Conservation (phyloP, 2,329 filamentous ascomycete genomes). For the Cladosporium sphaerospermum region DNA sequence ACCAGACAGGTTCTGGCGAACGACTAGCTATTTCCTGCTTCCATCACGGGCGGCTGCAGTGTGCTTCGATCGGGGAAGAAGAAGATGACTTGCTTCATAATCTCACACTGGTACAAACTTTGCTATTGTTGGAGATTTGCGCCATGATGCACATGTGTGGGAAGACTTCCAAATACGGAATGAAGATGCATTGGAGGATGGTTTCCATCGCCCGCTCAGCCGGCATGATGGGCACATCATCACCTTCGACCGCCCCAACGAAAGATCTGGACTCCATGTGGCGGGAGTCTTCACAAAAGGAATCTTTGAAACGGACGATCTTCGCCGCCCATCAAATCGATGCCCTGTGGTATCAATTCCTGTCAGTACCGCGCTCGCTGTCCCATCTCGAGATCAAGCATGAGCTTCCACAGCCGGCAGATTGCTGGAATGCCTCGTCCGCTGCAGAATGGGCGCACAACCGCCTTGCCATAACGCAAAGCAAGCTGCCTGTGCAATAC, state of each 20-base stretch:
- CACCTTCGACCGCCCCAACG: background rate
- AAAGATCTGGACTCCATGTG: slow-evolving; percentile 35
- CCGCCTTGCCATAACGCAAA: slow-evolving; percentile 16
- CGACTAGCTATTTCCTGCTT: slow-evolving; percentile 21
- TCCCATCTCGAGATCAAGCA: slow-evolving; percentile 42
- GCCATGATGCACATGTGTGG: slow-evolving; percentile 42
- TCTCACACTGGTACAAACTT: slow-evolving; percentile 32
- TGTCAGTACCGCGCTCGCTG: slow-evolving; percentile 33
- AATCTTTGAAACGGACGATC: slow-evolving; percentile 39
- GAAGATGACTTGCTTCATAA: slow-evolving; percentile 15
- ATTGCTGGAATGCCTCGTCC: slow-evolving; percentile 35
- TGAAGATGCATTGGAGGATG: slow-evolving; percentile 37
- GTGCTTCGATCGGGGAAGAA: background rate
- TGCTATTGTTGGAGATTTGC: slow-evolving; percentile 37
- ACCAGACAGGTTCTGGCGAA: background rate
- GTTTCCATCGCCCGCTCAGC: slow-evolving; percentile 32
- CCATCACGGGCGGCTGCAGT: slow-evolving; percentile 5
- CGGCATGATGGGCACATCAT: background rate
- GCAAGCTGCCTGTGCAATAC: background rate
- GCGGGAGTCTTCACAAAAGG: slow-evolving; percentile 33
- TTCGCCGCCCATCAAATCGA: slow-evolving; percentile 41
- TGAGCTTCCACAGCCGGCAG: slow-evolving; percentile 36
- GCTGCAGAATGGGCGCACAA: slow-evolving; percentile 33
- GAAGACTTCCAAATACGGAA: slow-evolving; percentile 29
- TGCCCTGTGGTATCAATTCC: slow-evolving; percentile 39